A percentile compares a stretch with the other conserved stretches of the same genome.
phyloP scores from a whole-genome alignment of 192 early-diverging fungal species.

The Chytriomyces sp. region DNA sequence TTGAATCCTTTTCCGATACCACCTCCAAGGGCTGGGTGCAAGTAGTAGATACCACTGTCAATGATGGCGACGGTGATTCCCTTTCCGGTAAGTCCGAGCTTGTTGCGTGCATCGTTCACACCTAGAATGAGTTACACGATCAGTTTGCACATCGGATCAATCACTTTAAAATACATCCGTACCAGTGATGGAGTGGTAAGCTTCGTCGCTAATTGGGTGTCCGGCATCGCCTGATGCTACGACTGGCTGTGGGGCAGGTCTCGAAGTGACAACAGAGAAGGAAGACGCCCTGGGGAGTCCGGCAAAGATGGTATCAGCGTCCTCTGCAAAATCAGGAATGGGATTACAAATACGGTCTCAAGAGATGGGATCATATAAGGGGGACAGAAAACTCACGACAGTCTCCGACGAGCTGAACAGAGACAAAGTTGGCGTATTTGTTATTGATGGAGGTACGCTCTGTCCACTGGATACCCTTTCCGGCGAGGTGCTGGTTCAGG shows the following conservation, averaged over 20 bases:
- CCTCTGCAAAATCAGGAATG: no score
- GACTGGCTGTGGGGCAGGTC: background rate
- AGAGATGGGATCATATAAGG: no score
- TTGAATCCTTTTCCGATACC: slow-evolving; percentile 46
- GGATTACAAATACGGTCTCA: no score
- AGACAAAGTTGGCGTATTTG: no score
- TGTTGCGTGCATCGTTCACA: slow-evolving; percentile 38
- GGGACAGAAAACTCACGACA: no score
- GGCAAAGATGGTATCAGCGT: no score
- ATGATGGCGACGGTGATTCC: slow-evolving; percentile 57
- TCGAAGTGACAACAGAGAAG: no score
- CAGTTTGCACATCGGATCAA: background rate
- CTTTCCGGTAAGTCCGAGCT: slow-evolving; percentile 48
- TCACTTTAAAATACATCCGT: background rate
- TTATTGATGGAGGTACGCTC: no score
- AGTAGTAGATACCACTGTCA: slow-evolving; percentile 58
- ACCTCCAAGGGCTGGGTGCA: slow-evolving; percentile 58
- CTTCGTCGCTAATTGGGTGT: background rate
- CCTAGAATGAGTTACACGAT: slow-evolving; percentile 6
- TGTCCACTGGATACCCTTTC: no score
- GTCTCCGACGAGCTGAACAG: no score
- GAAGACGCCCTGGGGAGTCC: no score
- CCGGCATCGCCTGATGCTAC: background rate
- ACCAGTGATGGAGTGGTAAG: background rate
- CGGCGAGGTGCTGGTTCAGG: no score